Base-by-base conservation (phyloP, 2,329 filamentous ascomycete species). In the Teratosphaeria zuluensis region DNA sequence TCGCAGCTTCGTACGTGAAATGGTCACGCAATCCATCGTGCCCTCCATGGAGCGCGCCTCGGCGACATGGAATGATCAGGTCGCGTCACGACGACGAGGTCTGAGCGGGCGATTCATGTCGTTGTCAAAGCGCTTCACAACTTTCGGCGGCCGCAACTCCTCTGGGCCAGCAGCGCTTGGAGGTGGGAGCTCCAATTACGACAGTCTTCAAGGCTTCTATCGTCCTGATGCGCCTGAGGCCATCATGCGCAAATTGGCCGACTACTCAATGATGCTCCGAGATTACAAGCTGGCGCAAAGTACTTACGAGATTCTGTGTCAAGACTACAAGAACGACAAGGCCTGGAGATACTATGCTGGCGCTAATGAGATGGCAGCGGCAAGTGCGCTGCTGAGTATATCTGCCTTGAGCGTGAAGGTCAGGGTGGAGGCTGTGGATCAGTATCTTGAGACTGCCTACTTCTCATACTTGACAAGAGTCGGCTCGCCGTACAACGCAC, bases 331-430 rank as follows among this genome's bases (percentile, higher is more conserved):
- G 69, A 94, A 94, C 70, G 92, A 96, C 71, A 97, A 97, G 73
- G 95, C 94, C 1, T 99, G 94, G 94, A 90, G 85, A 66, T 89
- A 97, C 69, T 90, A 96, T 70, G 94, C 94, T 0, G 92, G 89
- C 3, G 88, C 89, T 1, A 92, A 95, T 72, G 94, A 99, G 77
- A 97, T 99, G 92, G 87, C 89, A 32, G 92, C 90, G 4, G 77
- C 96, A 12, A 90, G 89, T 67, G 83, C 90, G 48, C 81, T 99
- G 35, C 81, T 99, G 61, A 86, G 87, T 67, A 85, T 89, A 0
- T 83, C 88, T 61, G 81, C 82, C 16, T 78, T 88, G 62, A 58
- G 62, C 1, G 85, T 87, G 14, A 96, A 92, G 70, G 84, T 83
- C 31, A 85, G 92, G 61, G 78, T 87, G 1, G 94, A 97, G 67